Base-by-base conservation (phyloP, 1,139 yeast genomes). In the Sugiyamaella paludigena region DNA sequence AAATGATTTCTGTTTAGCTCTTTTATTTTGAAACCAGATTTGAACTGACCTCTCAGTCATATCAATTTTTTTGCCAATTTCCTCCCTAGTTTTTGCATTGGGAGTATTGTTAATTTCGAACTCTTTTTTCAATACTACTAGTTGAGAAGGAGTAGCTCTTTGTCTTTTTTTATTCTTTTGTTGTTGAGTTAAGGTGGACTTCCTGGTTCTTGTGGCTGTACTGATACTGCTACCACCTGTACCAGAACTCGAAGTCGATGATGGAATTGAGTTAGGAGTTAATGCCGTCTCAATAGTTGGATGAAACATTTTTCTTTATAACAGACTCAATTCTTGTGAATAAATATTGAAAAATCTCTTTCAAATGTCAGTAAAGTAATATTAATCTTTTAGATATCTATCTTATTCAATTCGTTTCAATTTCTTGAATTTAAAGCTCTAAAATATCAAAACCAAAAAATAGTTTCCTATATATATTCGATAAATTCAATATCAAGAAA, bases 31-130 rank as follows among this genome's bases (percentile, higher is more conserved):
- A 64, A 91, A 91, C 98, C 98, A 91, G 43, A 91, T 89, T 50
- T 96, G 77, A 2, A 91, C 96, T 4, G 95, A 89, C 57, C 95
- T 79, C 61, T 89, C 96, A 7, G 92, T 81, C 92, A 91, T 86
- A 41, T 86, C 87, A 2, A 95, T 87, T 53, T 76, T 76, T 7
- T 77, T 79, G 42, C 95, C 83, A 42, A 91, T 84, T 39, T 76
- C 80, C 61, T 81, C 84, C 38, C 98, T 71, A 44, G 80, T 78
- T 11, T 57, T 53, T 4, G 71, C 70, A 50, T 64, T 66, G 1
- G 75, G 75, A n/a, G 70, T 67, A 29, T 88, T 85, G 59, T 87
- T 87, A 50, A 70, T 72, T 45, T 79, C 80, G 64, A 87, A 88
- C 63, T 88, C 95, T 34, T 74, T 73, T 42, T 85, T 77, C 49